Evolutionary conservation across 1,284 basidiomycete genomes (phyloP).

Genomic region (Ceratobasidium theobromae): DNA sequence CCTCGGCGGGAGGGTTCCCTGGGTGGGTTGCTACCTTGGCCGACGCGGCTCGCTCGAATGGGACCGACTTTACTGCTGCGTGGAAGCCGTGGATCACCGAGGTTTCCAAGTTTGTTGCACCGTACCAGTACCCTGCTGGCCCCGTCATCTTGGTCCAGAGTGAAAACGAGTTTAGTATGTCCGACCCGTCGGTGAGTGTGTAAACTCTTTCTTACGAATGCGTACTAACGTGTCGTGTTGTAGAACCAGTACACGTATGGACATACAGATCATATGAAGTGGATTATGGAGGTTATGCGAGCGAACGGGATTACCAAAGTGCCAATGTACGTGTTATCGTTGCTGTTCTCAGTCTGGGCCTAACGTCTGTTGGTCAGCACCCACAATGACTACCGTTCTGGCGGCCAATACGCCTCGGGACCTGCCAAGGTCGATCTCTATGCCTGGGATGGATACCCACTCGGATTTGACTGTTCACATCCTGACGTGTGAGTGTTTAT

Average conservation of each 20-base stretch:
- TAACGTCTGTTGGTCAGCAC: not conserved
- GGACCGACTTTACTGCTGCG: slow-evolving; percentile 23
- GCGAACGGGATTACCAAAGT: slow-evolving; percentile 28
- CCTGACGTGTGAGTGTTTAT: slow-evolving; percentile 15
- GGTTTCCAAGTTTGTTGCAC: slow-evolving; percentile 4
- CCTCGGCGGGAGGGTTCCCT: slow-evolving; percentile 13
- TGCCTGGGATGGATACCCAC: slow-evolving; percentile 28
- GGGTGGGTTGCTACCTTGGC: slow-evolving; percentile 31
- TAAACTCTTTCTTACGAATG: not conserved
- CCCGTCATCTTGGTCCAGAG: slow-evolving; percentile 19
- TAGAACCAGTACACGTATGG: not conserved
- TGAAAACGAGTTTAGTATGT: slow-evolving; percentile 20
- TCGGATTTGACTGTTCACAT: slow-evolving; percentile 26
- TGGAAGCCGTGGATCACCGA: slow-evolving; percentile 29
- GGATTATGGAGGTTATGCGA: slow-evolving; percentile 5
- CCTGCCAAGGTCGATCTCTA: slow-evolving; percentile 30
- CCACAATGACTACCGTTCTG: slow-evolving; percentile 25
- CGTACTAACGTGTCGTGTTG: not conserved
- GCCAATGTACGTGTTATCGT: slow-evolving; percentile 9
- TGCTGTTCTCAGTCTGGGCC: not conserved
- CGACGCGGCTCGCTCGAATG: slow-evolving; percentile 3
- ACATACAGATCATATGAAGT: slow-evolving; percentile 22
- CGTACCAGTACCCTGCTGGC: slow-evolving; percentile 40
- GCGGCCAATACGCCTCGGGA: slow-evolving; percentile 14
- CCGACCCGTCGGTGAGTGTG: slow-evolving; percentile 4